Base-by-base conservation (phyloP, 2,329 filamentous ascomycete genomes). In the Chrysosporium keratinophilum region DNA sequence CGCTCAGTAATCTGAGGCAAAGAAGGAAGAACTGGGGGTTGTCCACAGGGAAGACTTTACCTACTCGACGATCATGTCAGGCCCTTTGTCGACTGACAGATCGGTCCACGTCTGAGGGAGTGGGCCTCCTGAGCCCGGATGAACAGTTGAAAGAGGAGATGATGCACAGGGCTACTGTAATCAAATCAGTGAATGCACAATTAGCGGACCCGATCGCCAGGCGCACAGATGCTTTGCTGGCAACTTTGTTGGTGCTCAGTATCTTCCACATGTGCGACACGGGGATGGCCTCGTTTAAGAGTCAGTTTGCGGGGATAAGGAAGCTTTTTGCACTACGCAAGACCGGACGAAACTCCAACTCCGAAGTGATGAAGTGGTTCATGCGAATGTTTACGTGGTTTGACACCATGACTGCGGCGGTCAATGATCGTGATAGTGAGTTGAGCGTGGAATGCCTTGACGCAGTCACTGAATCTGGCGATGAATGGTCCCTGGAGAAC, bases 191-290 rank as follows among this genome's bases (percentile, higher is more conserved):
- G 54, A 95, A 97, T 65, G 78, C 83, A 63, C 87, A 95, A 66
- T 77, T 97, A 51, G 85, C 87, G 53, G 84, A 95, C 67, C 79
- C 84, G 0, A 74, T 76, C 19, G 83, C 82, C 62, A 85, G 88
- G 3, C 83, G 84, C 52, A 84, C 93, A 61, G 91, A 96, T 67
- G 90, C 88, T 0, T 87, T 93, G 3, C 76, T 96, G 31, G 90
- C 88, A 2, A 95, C 88, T 3, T 81, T 96, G 35, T 78, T 96
- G 39, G 79, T 96, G 7, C 77, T 96, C 2, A 95, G 89, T 66
- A 83, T 96, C 57, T 95, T 95, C 67, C 87, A 94, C 61, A 89
- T 95, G 72, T 93, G 88, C 58, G 90, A 96, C 69, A 93, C 87
- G 0, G 91, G 91, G 2, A 84, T 96, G 60, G 88, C 88, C 17